These are phyloP conservation scores for Globisporangium ultimum DNA, from an alignment of 352 stramenopile genomes.

Conservation along the genomic window DNA sequence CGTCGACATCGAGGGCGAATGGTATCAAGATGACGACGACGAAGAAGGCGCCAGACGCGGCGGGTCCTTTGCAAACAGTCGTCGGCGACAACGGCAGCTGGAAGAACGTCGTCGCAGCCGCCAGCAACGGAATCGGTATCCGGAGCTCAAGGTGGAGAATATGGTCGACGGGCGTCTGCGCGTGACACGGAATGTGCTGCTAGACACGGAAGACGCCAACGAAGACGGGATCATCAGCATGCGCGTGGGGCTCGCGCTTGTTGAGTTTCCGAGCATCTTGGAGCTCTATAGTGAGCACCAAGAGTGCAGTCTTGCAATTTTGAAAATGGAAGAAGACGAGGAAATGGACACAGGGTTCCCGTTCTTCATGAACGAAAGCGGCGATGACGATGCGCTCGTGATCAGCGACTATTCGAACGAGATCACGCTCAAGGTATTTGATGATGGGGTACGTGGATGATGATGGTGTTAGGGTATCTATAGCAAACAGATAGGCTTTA, in stretches of 20 bases:
- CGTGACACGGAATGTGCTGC: conserved; percentile 55
- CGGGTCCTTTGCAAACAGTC: no score
- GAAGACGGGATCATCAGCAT: conserved; percentile 60
- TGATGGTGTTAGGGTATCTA: background rate
- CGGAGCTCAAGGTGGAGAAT: conserved; percentile 52
- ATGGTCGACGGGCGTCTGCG: conserved; percentile 42
- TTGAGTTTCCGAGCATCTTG: conserved; percentile 74
- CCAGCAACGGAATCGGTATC: conserved; percentile 26
- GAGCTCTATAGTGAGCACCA: conserved; percentile 68
- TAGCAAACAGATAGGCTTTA: no score
- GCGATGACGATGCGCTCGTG: conserved; percentile 64
- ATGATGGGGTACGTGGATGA: conserved; percentile 42
- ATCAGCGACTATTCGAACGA: conserved; percentile 64
- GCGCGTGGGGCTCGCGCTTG: conserved; percentile 52
- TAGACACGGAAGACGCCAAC: conserved; percentile 66
- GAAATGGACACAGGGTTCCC: conserved; percentile 48
- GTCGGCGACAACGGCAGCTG: conserved; percentile 1
- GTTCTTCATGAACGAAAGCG: conserved; percentile 68
- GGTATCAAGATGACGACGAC: conserved; percentile 7
- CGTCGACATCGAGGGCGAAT: conserved; percentile 6
- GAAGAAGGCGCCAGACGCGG: background rate
- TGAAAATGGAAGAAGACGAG: conserved; percentile 83
- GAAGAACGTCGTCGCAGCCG: background rate
- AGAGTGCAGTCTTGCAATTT: conserved; percentile 54
- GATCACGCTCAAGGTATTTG: conserved; percentile 46